Evolutionary conservation across 495 filamentous ascomycete genomes (phyloP), one percentile per base, ranked within the genome.

Genomic region (Hypoxylon perforatum): DNA sequence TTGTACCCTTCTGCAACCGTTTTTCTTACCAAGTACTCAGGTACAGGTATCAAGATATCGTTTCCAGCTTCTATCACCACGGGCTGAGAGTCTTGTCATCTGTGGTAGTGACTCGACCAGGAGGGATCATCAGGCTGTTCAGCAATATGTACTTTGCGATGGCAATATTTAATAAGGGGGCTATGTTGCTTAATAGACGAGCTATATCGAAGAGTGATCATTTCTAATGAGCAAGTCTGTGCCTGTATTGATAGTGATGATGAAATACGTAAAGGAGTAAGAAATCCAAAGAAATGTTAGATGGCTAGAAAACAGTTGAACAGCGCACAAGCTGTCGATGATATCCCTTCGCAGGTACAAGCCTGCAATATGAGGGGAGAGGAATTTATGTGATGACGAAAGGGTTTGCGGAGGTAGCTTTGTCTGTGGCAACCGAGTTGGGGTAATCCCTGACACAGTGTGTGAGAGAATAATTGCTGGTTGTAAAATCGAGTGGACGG

Each of bases 361-460:
- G 50, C 60, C 42, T 57, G 48, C 17, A 65, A 65, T 65, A 65
- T 65, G 66, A 65, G 61, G 61, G 61, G 54, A 54, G 55, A 60
- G 7, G 53, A 65, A 61, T 62, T 66, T 62, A 66, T 62, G 62
- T 70, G 48, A 66, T 66, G 61, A 66, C 51, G 52, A 62, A 62
- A 58, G 57, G 49, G 48, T 61, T 39, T 49, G 33, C 30, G 52
- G 49, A 60, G 46, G 60, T 64, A 71, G 45, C 54, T 61, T 45
- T 57, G 61, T 54, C 46, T 64, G 33, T 53, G 25, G 22, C 48
- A 45, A 25, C 17, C 14, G 11, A 42, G 46, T 17, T 45, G 36
- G 41, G 45, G 50, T 42, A 15, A 69, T 60, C 65, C 65, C 22
- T 63, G 65, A 51, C 38, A 69, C 65, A 69, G 65, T 69, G 65